These are phyloP conservation scores for Talinum fruticosum DNA, from an alignment of 148 eudicot species.

Conservation along the genomic window DNA sequence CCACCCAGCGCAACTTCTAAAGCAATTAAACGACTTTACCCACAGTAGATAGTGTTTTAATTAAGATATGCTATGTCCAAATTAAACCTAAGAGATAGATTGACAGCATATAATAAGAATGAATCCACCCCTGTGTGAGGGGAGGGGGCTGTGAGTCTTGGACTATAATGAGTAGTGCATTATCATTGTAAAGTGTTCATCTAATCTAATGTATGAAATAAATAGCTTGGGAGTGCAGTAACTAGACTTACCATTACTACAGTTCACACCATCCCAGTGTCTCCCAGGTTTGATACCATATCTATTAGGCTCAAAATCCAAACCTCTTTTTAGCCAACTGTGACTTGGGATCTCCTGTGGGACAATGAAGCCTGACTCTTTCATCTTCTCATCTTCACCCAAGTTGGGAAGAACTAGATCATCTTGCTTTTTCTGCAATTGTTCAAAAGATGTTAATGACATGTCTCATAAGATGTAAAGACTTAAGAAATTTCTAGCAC, in stretches of 20 bases:
- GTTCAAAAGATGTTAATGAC: neutral
- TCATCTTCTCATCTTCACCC: slow-evolving; percentile 76
- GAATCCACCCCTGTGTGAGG: neutral
- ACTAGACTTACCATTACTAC: slow-evolving; percentile 69
- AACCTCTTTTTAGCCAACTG: slow-evolving; percentile 75
- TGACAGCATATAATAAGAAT: neutral
- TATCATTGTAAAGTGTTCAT: neutral
- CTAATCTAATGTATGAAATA: neutral
- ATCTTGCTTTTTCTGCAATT: slow-evolving; percentile 35
- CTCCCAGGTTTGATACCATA: slow-evolving; percentile 92
- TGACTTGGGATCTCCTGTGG: slow-evolving; percentile 82
- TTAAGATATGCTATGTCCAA: neutral
- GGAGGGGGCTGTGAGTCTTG: neutral
- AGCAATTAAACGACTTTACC: neutral
- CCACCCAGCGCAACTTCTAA: neutral
- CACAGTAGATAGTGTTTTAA: neutral
- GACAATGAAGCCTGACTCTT: slow-evolving; percentile 82
- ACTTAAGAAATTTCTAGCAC: neutral
- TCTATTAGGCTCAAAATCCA: slow-evolving; percentile 80
- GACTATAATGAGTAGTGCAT: neutral
- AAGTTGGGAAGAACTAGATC: slow-evolving; percentile 51
- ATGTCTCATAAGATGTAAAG: neutral
- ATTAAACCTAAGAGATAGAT: neutral
- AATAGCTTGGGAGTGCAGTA: neutral
- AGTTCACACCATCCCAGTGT: slow-evolving; percentile 99